Conservation (phyloP, 768 basidiomycete genomes). For the Cystobasidium onofrii region DNA sequence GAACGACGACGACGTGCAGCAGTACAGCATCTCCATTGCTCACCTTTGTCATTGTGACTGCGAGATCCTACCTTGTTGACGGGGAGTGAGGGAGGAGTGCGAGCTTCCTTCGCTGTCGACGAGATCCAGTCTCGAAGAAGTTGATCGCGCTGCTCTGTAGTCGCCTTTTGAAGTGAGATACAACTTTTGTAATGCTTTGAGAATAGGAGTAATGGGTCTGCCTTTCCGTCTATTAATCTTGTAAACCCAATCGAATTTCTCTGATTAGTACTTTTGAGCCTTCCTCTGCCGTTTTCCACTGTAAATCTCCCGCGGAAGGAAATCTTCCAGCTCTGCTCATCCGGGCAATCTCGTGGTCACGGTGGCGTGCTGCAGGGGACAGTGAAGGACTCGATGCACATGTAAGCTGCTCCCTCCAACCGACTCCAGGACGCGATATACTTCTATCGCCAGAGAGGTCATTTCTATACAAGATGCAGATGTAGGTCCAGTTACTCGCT, state of each 20-base stretch:
- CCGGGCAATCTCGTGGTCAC: neutral
- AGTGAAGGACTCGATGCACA: no score
- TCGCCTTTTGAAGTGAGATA: neutral
- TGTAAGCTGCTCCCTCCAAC: no score
- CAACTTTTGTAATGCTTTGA: neutral
- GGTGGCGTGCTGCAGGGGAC: no score
- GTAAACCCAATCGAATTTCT: neutral
- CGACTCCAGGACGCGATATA: constrained; percentile 21
- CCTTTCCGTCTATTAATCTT: no score
- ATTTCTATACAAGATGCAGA: constrained; percentile 29
- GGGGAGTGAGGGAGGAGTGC: neutral
- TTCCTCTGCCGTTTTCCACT: neutral
- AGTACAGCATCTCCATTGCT: neutral
- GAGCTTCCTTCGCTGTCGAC: neutral
- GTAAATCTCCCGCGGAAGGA: neutral
- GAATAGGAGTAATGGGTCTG: neutral
- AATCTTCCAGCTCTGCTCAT: neutral
- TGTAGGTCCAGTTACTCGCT: neutral
- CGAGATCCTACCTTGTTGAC: constrained; percentile 10
- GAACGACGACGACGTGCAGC: neutral
- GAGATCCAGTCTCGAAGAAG: neutral
- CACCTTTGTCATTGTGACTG: constrained; percentile 13
- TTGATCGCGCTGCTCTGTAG: neutral
- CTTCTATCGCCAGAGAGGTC: constrained; percentile 17
- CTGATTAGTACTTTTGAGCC: neutral